Evolutionary conservation across 352 stramenopile species (phyloP), one percentile per base, ranked within the genome.

Genomic region (Peronosclerospora sorghi): DNA sequence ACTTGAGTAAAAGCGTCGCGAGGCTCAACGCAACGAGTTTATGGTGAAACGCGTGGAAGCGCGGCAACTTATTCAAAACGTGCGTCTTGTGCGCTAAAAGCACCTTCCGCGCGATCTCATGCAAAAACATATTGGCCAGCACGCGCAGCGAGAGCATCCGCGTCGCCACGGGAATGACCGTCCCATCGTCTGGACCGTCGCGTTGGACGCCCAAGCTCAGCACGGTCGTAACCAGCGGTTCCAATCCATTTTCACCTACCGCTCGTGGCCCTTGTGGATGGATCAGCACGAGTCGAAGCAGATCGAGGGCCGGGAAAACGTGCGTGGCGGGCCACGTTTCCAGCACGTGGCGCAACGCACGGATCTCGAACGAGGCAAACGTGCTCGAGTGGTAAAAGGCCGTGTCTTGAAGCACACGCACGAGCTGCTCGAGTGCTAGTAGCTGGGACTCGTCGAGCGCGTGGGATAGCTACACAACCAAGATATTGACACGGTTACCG

Each of bases 361-460:
- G 20, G 8, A 97, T 59, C 43, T 96, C 75, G 1, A 35, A 39
- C 5, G 57, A 23, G 2, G 71, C 55, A 30, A 97, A 85, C 4
- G 72, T 80, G 42, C 73, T 95, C 5, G 86, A 91, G 67, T 98
- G 93, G 59, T 97, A 98, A 26, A 84, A 88, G 14, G 71, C 68
- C 13, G 80, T 93, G 29, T 91, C 59, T 35, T 91, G 78, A 17
- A 95, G 66, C 0, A 70, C 83, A 13, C 59, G 62, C 5, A 81
- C 60, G 12, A 84, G 56, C 19, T 77, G 47, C 13, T 82, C 71
- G 1, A 94, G 58, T 18, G 59, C 52, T 26, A 68, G 68, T 17
- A 90, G 32, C 19, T 95, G 73, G 1, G 51, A 51, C 6, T 75
- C 65, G 10, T 36, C 50, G 1, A 90, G 51, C 32, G 41, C 45